Evolutionary conservation across 306 rosid species (phyloP).

Genomic region (Acacia acuminata): DNA sequence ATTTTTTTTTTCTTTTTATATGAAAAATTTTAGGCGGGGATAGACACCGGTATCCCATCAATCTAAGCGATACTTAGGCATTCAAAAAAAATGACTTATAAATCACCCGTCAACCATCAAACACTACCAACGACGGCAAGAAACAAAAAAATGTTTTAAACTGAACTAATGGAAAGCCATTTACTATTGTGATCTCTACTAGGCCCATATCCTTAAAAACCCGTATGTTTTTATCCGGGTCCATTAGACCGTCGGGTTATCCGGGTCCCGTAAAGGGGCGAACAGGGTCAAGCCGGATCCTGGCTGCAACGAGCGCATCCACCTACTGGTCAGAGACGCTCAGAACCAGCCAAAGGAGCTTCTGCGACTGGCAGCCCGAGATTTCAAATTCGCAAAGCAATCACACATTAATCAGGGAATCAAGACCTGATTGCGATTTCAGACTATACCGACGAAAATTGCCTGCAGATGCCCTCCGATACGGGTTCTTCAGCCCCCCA

Average conservation of each 20-base stretch:
- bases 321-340: constrained; percentile 43
- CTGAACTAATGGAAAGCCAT: neutral
- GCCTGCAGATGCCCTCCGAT: constrained; percentile 48
- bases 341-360: constrained; percentile 7
- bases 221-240: neutral
- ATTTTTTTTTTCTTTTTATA: no score
- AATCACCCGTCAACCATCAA: no score
- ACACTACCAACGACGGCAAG: no score
- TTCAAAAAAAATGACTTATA: no score
- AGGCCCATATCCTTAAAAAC: neutral
- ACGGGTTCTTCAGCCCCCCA: constrained; percentile 44
- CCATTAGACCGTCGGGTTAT: neutral
- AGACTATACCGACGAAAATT: neutral
- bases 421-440: neutral
- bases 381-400: neutral
- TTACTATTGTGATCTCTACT: neutral
- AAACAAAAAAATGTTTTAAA: no score
- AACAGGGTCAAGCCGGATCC: constrained; percentile 11
- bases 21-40: no score
- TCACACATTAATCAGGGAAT: neutral
- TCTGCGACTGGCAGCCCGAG: constrained; percentile 33
- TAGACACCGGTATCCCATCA: no score
- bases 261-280: neutral
- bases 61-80: no score
- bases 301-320: neutral